phyloP scores from a whole-genome alignment of 306 rosid genomes.

The Morella rubra region DNA sequence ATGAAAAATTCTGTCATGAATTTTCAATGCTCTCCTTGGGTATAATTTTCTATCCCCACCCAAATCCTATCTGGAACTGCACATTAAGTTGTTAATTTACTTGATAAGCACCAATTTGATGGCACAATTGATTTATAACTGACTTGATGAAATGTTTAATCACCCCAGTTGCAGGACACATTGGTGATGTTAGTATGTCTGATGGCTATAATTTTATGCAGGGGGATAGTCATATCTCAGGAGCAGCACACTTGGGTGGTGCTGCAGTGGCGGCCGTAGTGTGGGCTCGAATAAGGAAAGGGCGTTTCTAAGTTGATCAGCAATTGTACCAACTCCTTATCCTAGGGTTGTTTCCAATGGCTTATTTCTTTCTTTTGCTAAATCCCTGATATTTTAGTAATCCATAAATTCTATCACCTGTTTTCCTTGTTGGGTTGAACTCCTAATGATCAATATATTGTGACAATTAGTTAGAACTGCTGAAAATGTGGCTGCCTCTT shows the following conservation, averaged over 20 bases:
- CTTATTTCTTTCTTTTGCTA: neutral
- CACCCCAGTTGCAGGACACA: constrained; percentile 12
- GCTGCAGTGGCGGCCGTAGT: constrained; percentile 84
- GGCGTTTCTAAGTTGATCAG: constrained; percentile 48
- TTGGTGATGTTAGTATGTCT: neutral
- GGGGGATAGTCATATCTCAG: constrained; percentile 66
- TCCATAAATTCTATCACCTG: neutral
- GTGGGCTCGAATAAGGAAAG: constrained; percentile 70
- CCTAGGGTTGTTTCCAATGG: neutral
- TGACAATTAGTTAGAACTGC: neutral
- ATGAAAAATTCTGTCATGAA: neutral
- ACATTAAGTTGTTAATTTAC: neutral
- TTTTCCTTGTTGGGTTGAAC: neutral
- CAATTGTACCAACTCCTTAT: neutral
- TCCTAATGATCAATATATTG: neutral
- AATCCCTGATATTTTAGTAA: neutral
- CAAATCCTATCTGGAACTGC: neutral
- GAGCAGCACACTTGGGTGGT: constrained; percentile 90
- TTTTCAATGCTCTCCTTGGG: neutral
- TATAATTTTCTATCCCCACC: neutral
- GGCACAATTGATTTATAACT: neutral
- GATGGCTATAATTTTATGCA: constrained; percentile 29
- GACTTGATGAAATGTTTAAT: neutral
- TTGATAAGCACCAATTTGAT: neutral
- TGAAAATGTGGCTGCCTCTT: neutral